Conservation (phyloP, 306 rosid genomes). For the Pueraria montana region DNA sequence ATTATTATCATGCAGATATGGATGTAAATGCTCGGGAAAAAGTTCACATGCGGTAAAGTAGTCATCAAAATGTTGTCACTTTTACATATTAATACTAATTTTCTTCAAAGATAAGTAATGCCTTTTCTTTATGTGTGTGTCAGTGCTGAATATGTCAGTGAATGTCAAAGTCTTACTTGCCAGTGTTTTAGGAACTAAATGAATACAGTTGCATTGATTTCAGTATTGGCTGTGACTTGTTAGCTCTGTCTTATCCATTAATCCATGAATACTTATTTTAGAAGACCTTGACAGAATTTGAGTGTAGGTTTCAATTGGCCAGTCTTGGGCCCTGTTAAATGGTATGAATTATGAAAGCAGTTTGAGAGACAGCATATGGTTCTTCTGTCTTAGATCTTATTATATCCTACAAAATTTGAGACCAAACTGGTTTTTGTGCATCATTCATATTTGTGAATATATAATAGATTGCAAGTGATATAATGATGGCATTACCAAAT, state of each 20-base stretch:
- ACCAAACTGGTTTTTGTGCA: not conserved
- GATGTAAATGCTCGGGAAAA: conserved; percentile 81
- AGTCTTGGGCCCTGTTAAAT: conserved; percentile 35
- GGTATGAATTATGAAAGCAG: conserved; percentile 36
- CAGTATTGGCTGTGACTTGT: conserved; percentile 23
- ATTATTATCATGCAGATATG: conserved; percentile 95
- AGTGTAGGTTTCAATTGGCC: conserved; percentile 33
- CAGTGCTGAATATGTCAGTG: conserved; percentile 31
- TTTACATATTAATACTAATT: conserved; percentile 29
- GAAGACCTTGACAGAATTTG: conserved; percentile 39
- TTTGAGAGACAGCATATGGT: conserved; percentile 23
- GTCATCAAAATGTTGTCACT: conserved; percentile 32
- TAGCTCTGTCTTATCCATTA: conserved; percentile 40
- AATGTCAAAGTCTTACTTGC: conserved; percentile 22
- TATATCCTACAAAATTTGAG: conserved; percentile 33
- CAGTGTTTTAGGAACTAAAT: conserved; percentile 33
- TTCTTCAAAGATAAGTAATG: conserved; percentile 16
- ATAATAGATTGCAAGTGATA: conserved; percentile 29
- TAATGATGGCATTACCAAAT: conserved; percentile 14
- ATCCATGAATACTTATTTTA: not conserved
- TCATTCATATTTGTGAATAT: conserved; percentile 37
- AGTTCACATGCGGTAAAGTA: conserved; percentile 86
- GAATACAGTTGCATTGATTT: conserved; percentile 24
- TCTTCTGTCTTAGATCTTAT: conserved; percentile 22
- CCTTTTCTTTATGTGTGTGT: not conserved